Base-by-base conservation (phyloP, 371 early-diverging fungal genomes). In the Apophysomyces trapeziformis region DNA sequence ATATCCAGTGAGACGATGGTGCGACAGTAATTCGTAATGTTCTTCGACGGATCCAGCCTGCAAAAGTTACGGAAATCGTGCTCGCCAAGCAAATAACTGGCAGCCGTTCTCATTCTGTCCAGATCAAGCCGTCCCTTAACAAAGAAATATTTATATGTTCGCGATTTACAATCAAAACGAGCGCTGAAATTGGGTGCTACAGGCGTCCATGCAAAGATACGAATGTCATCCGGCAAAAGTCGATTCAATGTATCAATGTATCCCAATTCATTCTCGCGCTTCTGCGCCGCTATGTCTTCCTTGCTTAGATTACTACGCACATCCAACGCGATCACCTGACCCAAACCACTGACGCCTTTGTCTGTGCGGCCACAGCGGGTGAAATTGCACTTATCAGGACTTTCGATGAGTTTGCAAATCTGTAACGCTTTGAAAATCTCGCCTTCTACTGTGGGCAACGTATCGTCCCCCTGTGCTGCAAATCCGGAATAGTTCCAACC, bases 11-110 rank as follows among this genome's bases (percentile, higher is more conserved):
- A 79, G 13, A 89, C 64, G 36, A 96, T 86, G 6, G 77, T 80
- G 8, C 95, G 88, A 58, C 89, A 87, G 77, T 93, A 95, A 68
- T 85, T 89, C 16, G 75, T 75, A 41, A 92, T 87, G 68, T 89
- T 87, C 68, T 96, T 96, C 26, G 89, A 79, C 4, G 92, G 86
- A 77, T 98, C 97, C 61, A 96, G 77, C 74, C 94, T 94, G 76
- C 97, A 98, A 73, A 99, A 96, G 78, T 96, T 93, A 58, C 98
- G 87, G 67, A 95, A 98, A 69, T 99, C 96, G 66, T 96, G 96
- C 1, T 84, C 76, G 32, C 99, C 99, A 58, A 91, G 65, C 57
- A 92, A 90, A 44, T 79, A 71, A 21, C 68, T 39, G 8, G 93
- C 90, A 0, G 93, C 97, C 8, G 85, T 72, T 16, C 84, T 83